Percentiles rank a stretch among this genome's conserved stretches.
These are phyloP conservation scores for Phytophthora parvispora DNA, from an alignment of 352 stramenopile genomes.

Conservation along the genomic window DNA sequence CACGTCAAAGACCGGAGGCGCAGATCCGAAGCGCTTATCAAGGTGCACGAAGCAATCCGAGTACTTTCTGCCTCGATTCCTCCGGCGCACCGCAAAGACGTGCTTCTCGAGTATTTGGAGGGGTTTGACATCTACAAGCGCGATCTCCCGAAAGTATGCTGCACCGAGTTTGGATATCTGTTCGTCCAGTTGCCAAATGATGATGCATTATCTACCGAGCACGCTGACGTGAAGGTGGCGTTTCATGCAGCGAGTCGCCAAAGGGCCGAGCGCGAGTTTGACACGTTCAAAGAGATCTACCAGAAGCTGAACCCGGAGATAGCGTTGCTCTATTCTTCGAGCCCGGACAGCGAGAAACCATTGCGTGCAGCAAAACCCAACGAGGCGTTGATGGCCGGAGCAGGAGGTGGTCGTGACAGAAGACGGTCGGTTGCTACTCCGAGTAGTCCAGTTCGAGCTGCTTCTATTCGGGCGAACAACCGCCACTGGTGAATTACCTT, in stretches of 20 bases:
- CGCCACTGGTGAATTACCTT: not conserved
- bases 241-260: slow-evolving; percentile 16
- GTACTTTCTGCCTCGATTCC: slow-evolving; percentile 44
- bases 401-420: slow-evolving; percentile 9
- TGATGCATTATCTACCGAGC: slow-evolving; percentile 7
- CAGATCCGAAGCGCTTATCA: slow-evolving; percentile 27
- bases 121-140: slow-evolving; percentile 11
- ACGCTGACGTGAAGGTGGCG: slow-evolving; percentile 7
- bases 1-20: slow-evolving; percentile 42
- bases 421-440: slow-evolving; percentile 21
- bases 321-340: slow-evolving; percentile 7
- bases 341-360: slow-evolving; percentile 13
- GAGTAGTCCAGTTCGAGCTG: slow-evolving; percentile 7
- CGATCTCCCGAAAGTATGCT: slow-evolving; percentile 30
- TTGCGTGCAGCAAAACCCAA: slow-evolving; percentile 29
- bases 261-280: slow-evolving; percentile 26
- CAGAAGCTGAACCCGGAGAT: slow-evolving; percentile 22
- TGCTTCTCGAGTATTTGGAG: slow-evolving; percentile 35
- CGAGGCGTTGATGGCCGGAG: no score
- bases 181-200: slow-evolving; percentile 42
- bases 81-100: slow-evolving; percentile 25
- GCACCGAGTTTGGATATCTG: slow-evolving; percentile 38
- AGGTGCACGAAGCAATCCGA: slow-evolving; percentile 50
- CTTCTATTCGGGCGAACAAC: not conserved
- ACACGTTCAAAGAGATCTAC: slow-evolving; percentile 34